Evolutionary conservation across 2,329 filamentous ascomycete species (phyloP).

Genomic region (Cytospora leucostoma): DNA sequence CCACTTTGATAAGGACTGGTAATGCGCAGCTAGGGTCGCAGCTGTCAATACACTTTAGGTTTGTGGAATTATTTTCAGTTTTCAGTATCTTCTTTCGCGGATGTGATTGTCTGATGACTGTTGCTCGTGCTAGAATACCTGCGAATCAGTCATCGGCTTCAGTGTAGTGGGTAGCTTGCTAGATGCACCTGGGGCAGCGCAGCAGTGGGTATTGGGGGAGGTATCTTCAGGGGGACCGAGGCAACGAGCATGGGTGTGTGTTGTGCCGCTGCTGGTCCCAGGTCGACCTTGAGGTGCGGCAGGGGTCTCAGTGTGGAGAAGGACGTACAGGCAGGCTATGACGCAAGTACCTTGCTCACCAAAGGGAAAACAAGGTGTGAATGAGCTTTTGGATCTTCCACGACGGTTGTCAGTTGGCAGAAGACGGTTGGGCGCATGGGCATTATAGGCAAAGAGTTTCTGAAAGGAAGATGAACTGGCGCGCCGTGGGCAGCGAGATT

Average conservation of each 20-base stretch:
- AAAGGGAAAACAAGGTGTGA: slow-evolving; percentile 3
- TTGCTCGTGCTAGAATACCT: neutral
- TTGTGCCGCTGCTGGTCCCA: neutral
- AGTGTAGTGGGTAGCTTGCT: neutral
- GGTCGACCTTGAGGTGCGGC: neutral
- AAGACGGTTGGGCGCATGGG: slow-evolving; percentile 7
- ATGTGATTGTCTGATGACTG: neutral
- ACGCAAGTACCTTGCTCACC: slow-evolving; percentile 18
- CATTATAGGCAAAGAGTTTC: slow-evolving; percentile 1
- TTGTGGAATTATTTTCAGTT: neutral
- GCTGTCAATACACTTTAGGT: neutral
- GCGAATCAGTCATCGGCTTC: neutral
- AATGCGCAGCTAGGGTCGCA: slow-evolving; percentile 9
- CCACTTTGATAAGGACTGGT: slow-evolving; percentile 7
- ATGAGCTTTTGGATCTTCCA: neutral
- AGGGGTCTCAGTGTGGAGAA: slow-evolving; percentile 17
- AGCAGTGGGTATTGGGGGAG: neutral
- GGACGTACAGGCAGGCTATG: slow-evolving; percentile 17
- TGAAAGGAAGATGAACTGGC: neutral
- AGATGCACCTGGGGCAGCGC: neutral
- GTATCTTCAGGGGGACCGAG: slow-evolving; percentile 2
- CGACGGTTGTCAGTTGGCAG: slow-evolving; percentile 2
- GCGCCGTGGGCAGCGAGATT: slow-evolving; percentile 7
- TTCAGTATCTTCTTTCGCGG: neutral
- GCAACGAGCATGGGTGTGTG: neutral